Percentiles rank a stretch among this genome's conserved stretches.
phyloP scores from a whole-genome alignment of 2,329 filamentous ascomycete species.

The Penicillium crustosum region DNA sequence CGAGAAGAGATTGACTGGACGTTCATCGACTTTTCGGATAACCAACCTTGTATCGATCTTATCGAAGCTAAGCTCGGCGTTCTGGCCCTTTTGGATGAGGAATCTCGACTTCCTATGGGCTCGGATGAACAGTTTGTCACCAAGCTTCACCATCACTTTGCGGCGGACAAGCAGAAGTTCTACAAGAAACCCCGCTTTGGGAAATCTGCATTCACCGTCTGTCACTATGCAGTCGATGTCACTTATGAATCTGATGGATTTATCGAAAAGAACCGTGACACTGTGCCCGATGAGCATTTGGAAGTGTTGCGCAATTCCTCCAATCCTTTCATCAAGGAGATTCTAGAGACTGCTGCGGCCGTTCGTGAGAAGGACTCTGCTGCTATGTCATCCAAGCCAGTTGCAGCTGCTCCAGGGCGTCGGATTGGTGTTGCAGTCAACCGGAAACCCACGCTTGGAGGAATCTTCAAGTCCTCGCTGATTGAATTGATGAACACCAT shows the following conservation, averaged over 20 bases:
- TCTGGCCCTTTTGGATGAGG: constrained; percentile 87
- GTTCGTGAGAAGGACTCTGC: constrained; percentile 84
- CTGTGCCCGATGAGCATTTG: constrained; percentile 97
- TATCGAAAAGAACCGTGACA: constrained; percentile 99
- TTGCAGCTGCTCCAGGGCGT: constrained; percentile 67
- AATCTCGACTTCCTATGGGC: constrained; percentile 94
- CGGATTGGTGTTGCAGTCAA: constrained; percentile 91
- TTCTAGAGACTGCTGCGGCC: constrained; percentile 79
- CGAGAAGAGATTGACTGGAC: constrained; percentile 98
- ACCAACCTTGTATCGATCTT: constrained; percentile 96
- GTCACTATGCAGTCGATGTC: constrained; percentile 96
- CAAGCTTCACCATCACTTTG: constrained; percentile 93
- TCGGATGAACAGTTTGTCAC: constrained; percentile 95
- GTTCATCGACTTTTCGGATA: constrained; percentile 99
- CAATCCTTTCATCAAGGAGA: constrained; percentile 80
- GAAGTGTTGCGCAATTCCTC: constrained; percentile 81
- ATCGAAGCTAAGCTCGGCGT: constrained; percentile 97
- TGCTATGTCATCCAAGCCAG: constrained; percentile 69
- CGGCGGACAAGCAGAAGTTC: constrained; percentile 86
- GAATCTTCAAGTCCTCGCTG: constrained; percentile 97
- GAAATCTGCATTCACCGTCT: constrained; percentile 96
- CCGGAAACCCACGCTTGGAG: constrained; percentile 93
- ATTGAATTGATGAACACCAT: constrained; percentile 99
- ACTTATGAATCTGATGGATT: constrained; percentile 99
- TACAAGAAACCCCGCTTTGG: constrained; percentile 99